phyloP scores from a whole-genome alignment of 2,329 filamentous ascomycete genomes.

The Cladosporium sp. region DNA sequence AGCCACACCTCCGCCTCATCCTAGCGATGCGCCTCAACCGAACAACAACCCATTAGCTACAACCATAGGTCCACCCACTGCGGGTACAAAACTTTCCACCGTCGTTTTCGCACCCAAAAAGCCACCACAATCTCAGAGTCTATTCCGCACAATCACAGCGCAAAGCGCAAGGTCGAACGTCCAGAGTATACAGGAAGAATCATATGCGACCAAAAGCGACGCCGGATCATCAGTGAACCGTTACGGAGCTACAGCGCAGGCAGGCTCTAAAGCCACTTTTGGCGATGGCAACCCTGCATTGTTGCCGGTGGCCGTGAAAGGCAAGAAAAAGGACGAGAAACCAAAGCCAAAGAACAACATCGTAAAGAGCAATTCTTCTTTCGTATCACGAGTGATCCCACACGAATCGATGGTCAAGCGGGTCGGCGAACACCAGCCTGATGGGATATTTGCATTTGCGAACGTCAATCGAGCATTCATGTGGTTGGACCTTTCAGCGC shows the following conservation, averaged over 20 bases:
- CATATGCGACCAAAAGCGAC: conserved; percentile 35
- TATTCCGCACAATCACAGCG: conserved; percentile 39
- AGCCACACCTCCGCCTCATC: conserved; percentile 90
- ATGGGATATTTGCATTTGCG: conserved; percentile 84
- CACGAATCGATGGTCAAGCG: conserved; percentile 78
- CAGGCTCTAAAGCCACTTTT: conserved; percentile 58
- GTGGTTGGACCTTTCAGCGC: conserved; percentile 87
- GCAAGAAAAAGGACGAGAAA: conserved; percentile 63
- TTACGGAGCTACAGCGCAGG: conserved; percentile 30
- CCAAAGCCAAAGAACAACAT: conserved; percentile 98
- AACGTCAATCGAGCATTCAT: conserved; percentile 95
- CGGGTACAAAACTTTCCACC: conserved; percentile 79
- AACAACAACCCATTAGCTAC: conserved; percentile 92
- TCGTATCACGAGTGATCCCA: conserved; percentile 92
- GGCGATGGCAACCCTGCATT: conserved; percentile 81
- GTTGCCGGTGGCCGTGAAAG: conserved; percentile 57
- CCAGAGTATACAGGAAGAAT: conserved; percentile 46
- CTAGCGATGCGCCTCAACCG: conserved; percentile 79
- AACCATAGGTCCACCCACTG: conserved; percentile 73
- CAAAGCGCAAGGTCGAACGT: conserved; percentile 34
- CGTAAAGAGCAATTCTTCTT: conserved; percentile 96
- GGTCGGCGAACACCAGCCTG: conserved; percentile 69
- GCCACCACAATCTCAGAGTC: conserved; percentile 36
- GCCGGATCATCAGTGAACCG: conserved; percentile 42
- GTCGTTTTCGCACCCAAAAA: conserved; percentile 60